These are phyloP conservation scores for Phytophthora brassicae DNA, from an alignment of 352 stramenopile genomes.

Conservation along the genomic window DNA sequence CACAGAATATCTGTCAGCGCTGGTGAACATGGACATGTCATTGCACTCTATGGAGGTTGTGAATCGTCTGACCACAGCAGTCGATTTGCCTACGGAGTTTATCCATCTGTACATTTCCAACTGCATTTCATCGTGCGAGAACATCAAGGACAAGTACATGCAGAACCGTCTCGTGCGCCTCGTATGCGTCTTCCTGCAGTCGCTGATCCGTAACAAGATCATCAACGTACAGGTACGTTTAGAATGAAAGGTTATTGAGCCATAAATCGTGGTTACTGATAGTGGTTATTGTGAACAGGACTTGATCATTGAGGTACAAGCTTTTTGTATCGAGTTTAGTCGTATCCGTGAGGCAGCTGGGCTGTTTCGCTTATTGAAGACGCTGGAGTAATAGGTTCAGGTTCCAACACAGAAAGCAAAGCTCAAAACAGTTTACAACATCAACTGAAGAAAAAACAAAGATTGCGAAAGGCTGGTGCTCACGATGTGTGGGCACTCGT, in stretches of 20 bases:
- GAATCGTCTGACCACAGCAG: conserved; percentile 92
- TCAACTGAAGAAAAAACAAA: conserved; percentile 26
- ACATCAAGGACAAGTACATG: conserved; percentile 99
- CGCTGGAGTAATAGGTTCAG: conserved; percentile 83
- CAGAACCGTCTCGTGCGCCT: conserved; percentile 97
- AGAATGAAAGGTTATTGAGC: not conserved
- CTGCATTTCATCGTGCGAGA: conserved; percentile 98
- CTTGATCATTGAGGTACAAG: conserved; percentile 98
- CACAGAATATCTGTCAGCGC: conserved; percentile 95
- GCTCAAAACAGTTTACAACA: conserved; percentile 21
- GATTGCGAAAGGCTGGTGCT: conserved; percentile 22
- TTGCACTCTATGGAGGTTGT: conserved; percentile 98
- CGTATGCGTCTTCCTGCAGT: conserved; percentile 98
- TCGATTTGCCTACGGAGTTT: conserved; percentile 96
- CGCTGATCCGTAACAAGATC: conserved; percentile 98
- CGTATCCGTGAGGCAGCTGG: conserved; percentile 96
- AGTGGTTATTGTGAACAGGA: conserved; percentile 62
- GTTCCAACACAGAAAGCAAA: conserved; percentile 32
- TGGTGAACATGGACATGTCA: conserved; percentile 99
- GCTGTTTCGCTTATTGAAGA: conserved; percentile 97
- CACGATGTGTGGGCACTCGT: conserved; percentile 29
- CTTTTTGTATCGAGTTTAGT: conserved; percentile 99
- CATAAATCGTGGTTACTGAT: conserved; percentile 15
- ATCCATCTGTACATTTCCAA: conserved; percentile 99
- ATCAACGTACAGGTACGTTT: conserved; percentile 95